These are phyloP conservation scores for Phalaenopsis aphrodite DNA, from an alignment of 106 monocot genomes.

Conservation along the genomic window DNA sequence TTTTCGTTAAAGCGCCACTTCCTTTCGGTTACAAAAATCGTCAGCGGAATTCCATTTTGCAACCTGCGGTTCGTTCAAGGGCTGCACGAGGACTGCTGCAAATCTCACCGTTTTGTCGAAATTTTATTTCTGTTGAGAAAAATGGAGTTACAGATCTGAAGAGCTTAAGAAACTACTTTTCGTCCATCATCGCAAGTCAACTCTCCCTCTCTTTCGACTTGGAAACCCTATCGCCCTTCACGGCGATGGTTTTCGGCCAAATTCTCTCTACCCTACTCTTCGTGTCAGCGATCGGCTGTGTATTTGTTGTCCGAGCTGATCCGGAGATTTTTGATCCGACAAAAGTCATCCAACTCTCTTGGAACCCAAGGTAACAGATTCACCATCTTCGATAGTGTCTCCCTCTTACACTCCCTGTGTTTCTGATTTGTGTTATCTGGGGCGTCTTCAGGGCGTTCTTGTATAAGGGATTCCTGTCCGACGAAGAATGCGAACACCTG, in stretches of 20 bases:
- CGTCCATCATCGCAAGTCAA: neutral
- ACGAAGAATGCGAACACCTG: conserved; percentile 69
- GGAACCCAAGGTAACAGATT: conserved; percentile 26
- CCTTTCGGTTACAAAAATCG: neutral
- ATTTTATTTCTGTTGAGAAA: no score
- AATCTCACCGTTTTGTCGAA: neutral
- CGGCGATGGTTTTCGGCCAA: neutral
- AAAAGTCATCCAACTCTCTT: conserved; percentile 48
- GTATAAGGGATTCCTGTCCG: conserved; percentile 58
- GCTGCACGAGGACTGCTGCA: neutral
- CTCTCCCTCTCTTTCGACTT: neutral
- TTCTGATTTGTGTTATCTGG: neutral
- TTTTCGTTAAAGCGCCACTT: no score
- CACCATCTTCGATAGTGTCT: neutral
- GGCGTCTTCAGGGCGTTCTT: conserved; percentile 40
- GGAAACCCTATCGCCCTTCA: neutral
- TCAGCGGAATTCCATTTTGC: neutral
- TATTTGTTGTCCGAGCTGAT: neutral
- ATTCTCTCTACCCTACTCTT: neutral
- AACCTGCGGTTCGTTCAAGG: neutral
- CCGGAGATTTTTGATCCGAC: conserved; percentile 26
- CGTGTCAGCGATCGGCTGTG: neutral
- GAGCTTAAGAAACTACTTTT: neutral
- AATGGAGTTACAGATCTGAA: neutral
- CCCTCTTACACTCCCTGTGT: neutral